Evolutionary conservation across 208 protist genomes (phyloP), one percentile per base, ranked within the genome.

Genomic region (Endotrypanum monterogeii): DNA sequence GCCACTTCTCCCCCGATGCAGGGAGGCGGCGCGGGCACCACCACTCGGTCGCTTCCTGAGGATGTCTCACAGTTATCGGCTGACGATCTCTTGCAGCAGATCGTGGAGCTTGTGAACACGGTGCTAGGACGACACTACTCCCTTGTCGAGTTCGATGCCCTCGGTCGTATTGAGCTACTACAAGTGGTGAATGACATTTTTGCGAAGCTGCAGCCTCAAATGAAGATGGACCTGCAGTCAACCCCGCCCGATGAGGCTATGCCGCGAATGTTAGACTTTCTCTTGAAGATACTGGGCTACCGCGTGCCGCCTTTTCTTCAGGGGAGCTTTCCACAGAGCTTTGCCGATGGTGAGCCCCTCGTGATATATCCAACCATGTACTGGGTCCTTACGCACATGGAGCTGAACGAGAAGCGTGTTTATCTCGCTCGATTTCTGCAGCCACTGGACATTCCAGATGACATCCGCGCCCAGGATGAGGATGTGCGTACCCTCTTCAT

Each of bases 351-450:
- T 1, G 90, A 96, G 80, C 77, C 86, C 23, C 91, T 91, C 23
- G 84, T 96, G 66, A 51, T 98, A n/a, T 98, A 98, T 76, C 92
- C 94, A 23, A 89, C 84, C 30, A 75, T 98, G 50, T 95, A 97
- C 74, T 98, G 94, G 94, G 85, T 96, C 30, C 77, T 98, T 14
- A 94, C 86, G 7, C 90, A 94, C 80, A 95, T 94, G 90, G 76
- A 87, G 23, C 83, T 93, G 55, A 96, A 96, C 68, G 80, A 86
- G 63, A 98, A 96, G 86, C 94, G 94, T 52, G 94, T 98, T 7
- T 98, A 98, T 80, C 85, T 98, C 39, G 68, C 94, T 5, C 85
- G 91, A 30, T 98, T 96, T 74, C 84, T 98, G 60, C 89, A 96
- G 74, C 84, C 84, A 39, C 68, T 96, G 25, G 91, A 98, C 32